Evolutionary conservation across 2,329 filamentous ascomycete species (phyloP).

Genomic region (Alternaria panax): DNA sequence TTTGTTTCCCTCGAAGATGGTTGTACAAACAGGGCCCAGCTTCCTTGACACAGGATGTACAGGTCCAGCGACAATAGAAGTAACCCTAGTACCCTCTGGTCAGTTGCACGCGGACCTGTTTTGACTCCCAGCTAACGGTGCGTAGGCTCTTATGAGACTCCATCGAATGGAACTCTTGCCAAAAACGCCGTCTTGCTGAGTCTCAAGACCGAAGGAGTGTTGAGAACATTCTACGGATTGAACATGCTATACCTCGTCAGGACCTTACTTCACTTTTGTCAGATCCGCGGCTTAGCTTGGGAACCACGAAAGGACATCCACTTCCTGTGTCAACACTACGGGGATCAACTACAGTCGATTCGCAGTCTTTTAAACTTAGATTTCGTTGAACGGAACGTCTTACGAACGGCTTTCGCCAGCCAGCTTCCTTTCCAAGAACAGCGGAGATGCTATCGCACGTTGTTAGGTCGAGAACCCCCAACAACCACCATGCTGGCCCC

Average conservation of each 20-base stretch:
- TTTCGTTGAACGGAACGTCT: conserved; percentile 36
- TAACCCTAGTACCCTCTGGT: conserved; percentile 45
- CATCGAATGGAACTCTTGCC: conserved; percentile 31
- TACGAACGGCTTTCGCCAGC: conserved; percentile 38
- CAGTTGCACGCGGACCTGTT: neutral
- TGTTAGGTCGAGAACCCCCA: conserved; percentile 37
- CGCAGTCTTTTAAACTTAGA: conserved; percentile 33
- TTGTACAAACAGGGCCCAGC: conserved; percentile 43
- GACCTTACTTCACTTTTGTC: conserved; percentile 36
- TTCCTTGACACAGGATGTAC: conserved; percentile 39
- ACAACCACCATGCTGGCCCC: conserved; percentile 32
- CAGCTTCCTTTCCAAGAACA: conserved; percentile 32
- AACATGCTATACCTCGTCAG: conserved; percentile 42
- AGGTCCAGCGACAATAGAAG: conserved; percentile 36
- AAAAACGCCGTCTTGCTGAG: conserved; percentile 39
- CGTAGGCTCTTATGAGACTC: conserved; percentile 39
- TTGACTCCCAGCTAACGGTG: conserved; percentile 10
- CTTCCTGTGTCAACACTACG: conserved; percentile 39
- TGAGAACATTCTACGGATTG: conserved; percentile 37
- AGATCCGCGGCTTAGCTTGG: conserved; percentile 35
- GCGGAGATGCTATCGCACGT: conserved; percentile 33
- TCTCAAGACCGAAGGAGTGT: conserved; percentile 31
- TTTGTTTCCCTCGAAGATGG: conserved; percentile 39
- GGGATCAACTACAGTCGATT: conserved; percentile 31
- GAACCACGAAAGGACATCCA: conserved; percentile 40